Conservation (phyloP, 148 eudicot genomes). For the Nepenthes gracilis region DNA sequence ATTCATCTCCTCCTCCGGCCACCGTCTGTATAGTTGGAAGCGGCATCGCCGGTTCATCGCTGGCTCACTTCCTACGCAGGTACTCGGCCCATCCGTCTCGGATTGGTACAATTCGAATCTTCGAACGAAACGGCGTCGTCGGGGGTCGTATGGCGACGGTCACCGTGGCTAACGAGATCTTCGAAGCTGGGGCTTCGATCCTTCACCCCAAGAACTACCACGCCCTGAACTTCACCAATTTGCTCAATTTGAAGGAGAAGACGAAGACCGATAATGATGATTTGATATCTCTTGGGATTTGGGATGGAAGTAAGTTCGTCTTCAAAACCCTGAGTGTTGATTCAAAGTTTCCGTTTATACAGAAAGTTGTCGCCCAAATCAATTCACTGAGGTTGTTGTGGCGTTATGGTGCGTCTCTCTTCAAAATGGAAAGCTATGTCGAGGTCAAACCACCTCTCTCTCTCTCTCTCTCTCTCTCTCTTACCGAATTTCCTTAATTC, state of each 20-base stretch:
- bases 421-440: conserved; percentile 53
- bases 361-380: conserved; percentile 25
- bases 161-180: conserved; percentile 46
- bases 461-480: background rate
- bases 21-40: conserved; percentile 65
- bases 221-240: conserved; percentile 30
- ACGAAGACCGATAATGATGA: conserved; percentile 18
- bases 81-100: conserved; percentile 24
- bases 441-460: conserved; percentile 31
- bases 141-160: conserved; percentile 93
- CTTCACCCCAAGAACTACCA: conserved; percentile 77
- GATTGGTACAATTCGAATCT: conserved; percentile 29
- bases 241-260: conserved; percentile 23
- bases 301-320: conserved; percentile 60
- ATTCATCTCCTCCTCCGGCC: conserved; percentile 1
- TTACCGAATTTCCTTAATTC: background rate
- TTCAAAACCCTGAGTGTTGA: conserved; percentile 36
- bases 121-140: conserved; percentile 50
- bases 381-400: conserved; percentile 37
- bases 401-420: conserved; percentile 68
- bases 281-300: conserved; percentile 45
- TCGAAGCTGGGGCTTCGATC: conserved; percentile 86
- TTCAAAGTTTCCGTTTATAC: conserved; percentile 22
- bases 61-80: conserved; percentile 77
- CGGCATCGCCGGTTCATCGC: conserved; percentile 79